A percentile compares a stretch with the other conserved stretches of the same genome.
Evolutionary conservation across 805 yeast genomes (phyloP).

Genomic region (Schizosaccharomyces osmophilus): DNA sequence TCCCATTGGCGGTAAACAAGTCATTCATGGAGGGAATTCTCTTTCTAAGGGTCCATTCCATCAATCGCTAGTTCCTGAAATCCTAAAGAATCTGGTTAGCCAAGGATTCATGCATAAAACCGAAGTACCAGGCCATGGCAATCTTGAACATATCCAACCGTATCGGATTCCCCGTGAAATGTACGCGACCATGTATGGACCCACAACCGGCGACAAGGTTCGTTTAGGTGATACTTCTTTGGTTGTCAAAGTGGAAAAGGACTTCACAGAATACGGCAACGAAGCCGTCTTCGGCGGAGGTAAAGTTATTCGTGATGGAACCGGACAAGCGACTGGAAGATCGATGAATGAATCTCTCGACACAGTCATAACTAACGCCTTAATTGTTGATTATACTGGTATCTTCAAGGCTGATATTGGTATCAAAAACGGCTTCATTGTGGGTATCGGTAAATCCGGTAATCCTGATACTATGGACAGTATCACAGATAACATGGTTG

Average conservation of each 20-base stretch:
- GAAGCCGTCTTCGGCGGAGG: conserved; percentile 2
- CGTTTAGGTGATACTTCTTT: conserved; percentile 2
- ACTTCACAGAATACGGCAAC: background rate
- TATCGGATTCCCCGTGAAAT: background rate
- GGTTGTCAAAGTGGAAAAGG: background rate
- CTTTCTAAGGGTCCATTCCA: background rate
- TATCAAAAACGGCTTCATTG: conserved; percentile 1
- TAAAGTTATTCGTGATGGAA: conserved; percentile 3
- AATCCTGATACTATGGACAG: conserved; percentile 2
- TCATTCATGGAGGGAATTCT: conserved; percentile 1
- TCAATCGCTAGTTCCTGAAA: background rate
- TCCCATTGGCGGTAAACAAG: background rate
- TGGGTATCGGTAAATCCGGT: conserved; percentile 2
- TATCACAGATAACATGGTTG: background rate
- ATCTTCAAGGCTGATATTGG: conserved; percentile 3
- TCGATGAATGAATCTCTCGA: background rate
- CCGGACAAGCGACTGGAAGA: conserved; percentile 1
- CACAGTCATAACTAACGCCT: background rate
- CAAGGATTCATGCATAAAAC: background rate
- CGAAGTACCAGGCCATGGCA: background rate
- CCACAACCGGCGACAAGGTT: background rate
- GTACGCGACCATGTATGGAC: conserved; percentile 2
- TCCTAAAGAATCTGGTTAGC: background rate
- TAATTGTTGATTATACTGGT: conserved; percentile 1
- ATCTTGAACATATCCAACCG: background rate